A percentile compares a stretch with the other conserved stretches of the same genome.
These are phyloP conservation scores for Candida freyschussii DNA, from an alignment of 1,139 yeast species.

Conservation along the genomic window DNA sequence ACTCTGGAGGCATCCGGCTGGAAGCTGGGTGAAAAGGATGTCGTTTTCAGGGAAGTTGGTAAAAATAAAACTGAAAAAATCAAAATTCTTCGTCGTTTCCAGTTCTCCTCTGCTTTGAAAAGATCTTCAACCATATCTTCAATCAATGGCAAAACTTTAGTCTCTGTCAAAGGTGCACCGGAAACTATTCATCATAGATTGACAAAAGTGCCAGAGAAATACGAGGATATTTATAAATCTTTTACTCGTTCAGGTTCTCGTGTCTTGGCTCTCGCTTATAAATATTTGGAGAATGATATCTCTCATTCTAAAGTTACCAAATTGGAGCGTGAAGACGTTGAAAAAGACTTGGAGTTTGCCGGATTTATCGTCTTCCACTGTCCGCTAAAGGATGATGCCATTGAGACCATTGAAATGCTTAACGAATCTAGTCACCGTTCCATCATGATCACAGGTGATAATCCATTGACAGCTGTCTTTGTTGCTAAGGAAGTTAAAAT, in stretches of 20 bases:
- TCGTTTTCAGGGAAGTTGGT: slow-evolving; percentile 42
- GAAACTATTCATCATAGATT: slow-evolving; percentile 87
- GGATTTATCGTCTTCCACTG: slow-evolving; percentile 97
- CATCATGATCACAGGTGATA: slow-evolving; percentile 98
- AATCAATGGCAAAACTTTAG: slow-evolving; percentile 55
- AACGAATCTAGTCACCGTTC: slow-evolving; percentile 94
- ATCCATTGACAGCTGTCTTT: slow-evolving; percentile 96
- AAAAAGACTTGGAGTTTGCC: slow-evolving; percentile 68
- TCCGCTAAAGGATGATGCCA: slow-evolving; percentile 91
- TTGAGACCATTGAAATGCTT: slow-evolving; percentile 85
- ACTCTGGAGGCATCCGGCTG: slow-evolving; percentile 86
- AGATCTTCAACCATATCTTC: slow-evolving; percentile 91
- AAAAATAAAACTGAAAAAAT: slow-evolving; percentile 47
- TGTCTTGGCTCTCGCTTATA: slow-evolving; percentile 90
- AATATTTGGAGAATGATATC: slow-evolving; percentile 53
- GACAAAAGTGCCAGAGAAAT: slow-evolving; percentile 62
- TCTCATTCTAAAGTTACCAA: slow-evolving; percentile 48
- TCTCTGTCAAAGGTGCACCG: slow-evolving; percentile 99
- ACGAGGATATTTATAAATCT: slow-evolving; percentile 83
- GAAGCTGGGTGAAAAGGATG: slow-evolving; percentile 73
- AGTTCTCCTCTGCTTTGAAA: slow-evolving; percentile 91
- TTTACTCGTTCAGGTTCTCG: slow-evolving; percentile 96
- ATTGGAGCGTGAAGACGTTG: slow-evolving; percentile 70
- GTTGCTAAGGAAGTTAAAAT: slow-evolving; percentile 93
- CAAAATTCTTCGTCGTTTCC: slow-evolving; percentile 86